Evolutionary conservation across 1,284 basidiomycete species (phyloP).

Genomic region (Athelia sp.): DNA sequence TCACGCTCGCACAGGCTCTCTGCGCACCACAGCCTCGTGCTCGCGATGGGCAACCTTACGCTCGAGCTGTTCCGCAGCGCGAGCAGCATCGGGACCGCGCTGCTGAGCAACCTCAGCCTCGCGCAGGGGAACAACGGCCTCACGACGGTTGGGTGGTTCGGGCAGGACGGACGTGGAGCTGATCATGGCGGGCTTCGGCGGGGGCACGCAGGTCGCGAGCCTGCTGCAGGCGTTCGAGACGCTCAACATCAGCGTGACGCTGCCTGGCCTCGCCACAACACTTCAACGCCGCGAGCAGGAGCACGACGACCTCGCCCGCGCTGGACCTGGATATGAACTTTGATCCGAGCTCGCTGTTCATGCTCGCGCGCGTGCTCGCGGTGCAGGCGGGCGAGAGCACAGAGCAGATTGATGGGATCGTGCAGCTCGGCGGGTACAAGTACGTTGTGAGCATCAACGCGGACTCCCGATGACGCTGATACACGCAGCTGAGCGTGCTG

Average conservation of each 20-base stretch:
- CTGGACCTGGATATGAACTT: slow-evolving; percentile 67
- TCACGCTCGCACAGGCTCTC: slow-evolving; percentile 39
- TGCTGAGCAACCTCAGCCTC: slow-evolving; percentile 56
- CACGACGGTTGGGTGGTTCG: slow-evolving; percentile 42
- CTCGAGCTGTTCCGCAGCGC: slow-evolving; percentile 35
- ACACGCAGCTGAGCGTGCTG: slow-evolving; percentile 54
- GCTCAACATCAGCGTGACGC: slow-evolving; percentile 50
- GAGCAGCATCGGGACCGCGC: slow-evolving; percentile 46
- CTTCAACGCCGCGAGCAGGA: slow-evolving; percentile 51
- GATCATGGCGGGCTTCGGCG: slow-evolving; percentile 54
- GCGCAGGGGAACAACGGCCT: slow-evolving; percentile 55
- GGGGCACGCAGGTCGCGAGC: slow-evolving; percentile 59
- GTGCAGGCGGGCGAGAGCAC: slow-evolving; percentile 60
- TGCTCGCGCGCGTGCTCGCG: slow-evolving; percentile 64
- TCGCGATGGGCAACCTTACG: slow-evolving; percentile 46
- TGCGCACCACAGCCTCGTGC: slow-evolving; percentile 51
- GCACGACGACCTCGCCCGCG: slow-evolving; percentile 53
- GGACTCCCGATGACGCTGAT: slow-evolving; percentile 49
- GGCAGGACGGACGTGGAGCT: slow-evolving; percentile 53
- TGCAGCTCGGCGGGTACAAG: slow-evolving; percentile 64
- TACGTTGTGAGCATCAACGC: slow-evolving; percentile 44
- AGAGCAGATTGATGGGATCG: slow-evolving; percentile 64
- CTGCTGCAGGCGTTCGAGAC: slow-evolving; percentile 60
- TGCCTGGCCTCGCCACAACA: slow-evolving; percentile 61
- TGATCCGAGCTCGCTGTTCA: slow-evolving; percentile 69